Percentiles rank a stretch among this genome's conserved stretches.
Evolutionary conservation across 176 grass and related monocot species (phyloP).

Genomic region (Neostapfia colusana): DNA sequence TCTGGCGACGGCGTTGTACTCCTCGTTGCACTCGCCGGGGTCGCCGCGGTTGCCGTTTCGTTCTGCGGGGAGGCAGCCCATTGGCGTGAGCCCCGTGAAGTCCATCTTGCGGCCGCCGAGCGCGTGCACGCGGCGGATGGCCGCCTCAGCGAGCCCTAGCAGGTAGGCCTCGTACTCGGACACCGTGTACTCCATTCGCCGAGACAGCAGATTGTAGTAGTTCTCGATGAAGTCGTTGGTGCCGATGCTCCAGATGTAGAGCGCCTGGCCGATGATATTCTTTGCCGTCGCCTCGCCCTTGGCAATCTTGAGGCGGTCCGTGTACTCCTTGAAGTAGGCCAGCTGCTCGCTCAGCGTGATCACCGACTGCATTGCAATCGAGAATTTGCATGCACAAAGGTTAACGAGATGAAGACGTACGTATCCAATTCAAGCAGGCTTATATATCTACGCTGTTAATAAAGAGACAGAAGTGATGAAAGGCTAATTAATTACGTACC

Average conservation of each 20-base stretch:
- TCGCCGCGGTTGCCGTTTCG: constrained; percentile 34
- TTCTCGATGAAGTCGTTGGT: constrained; percentile 98
- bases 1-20: constrained; percentile 51
- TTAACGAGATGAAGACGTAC: too few species aligned
- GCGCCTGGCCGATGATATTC: constrained; percentile 46
- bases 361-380: constrained; percentile 51
- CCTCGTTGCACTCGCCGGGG: constrained; percentile 42
- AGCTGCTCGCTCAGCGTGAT: constrained; percentile 60
- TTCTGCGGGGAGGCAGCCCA: constrained; percentile 56
- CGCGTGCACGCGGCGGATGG: constrained; percentile 42
- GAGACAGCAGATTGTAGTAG: constrained; percentile 51
- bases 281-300: constrained; percentile 35
- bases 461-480: too few species aligned
- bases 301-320: constrained; percentile 35
- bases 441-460: too few species aligned
- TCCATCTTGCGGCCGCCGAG: constrained; percentile 55
- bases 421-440: too few species aligned
- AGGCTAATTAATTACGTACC: too few species aligned
- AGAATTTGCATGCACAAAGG: not conserved
- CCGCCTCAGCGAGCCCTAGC: constrained; percentile 36
- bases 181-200: constrained; percentile 46
- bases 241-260: constrained; percentile 75
- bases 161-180: constrained; percentile 47
- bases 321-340: constrained; percentile 71
- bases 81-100: constrained; percentile 52